Conservation (phyloP, 2,329 filamentous ascomycete species). For the Ophiostoma australiae region DNA sequence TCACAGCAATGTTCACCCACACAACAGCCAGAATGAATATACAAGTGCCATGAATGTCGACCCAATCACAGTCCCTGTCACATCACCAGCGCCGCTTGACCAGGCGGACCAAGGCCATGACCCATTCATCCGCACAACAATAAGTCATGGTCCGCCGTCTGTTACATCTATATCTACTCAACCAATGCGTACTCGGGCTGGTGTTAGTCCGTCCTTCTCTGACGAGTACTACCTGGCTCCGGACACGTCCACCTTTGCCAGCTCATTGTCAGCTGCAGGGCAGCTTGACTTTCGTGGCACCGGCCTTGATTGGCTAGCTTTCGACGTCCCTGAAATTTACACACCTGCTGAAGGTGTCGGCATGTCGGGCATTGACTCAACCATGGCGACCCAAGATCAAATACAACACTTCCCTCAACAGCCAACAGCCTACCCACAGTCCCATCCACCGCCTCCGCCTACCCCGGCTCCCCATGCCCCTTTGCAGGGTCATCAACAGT, state of each 20-base stretch:
- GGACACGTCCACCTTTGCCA: slow-evolving; percentile 20
- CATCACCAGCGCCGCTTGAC: background rate
- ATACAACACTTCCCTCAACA: background rate
- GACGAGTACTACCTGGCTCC: slow-evolving; percentile 21
- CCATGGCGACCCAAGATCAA: background rate
- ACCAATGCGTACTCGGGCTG: background rate
- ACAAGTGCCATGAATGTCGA: background rate
- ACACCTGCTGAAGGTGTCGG: background rate
- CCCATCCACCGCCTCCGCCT: background rate
- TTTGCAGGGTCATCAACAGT: background rate
- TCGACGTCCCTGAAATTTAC: slow-evolving; percentile 23
- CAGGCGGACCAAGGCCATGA: background rate
- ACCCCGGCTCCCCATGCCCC: background rate
- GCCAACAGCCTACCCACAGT: background rate
- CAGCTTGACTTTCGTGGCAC: slow-evolving; percentile 24
- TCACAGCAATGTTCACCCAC: background rate
- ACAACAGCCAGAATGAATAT: background rate
- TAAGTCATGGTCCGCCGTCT: background rate
- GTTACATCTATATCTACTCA: background rate
- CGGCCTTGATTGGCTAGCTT: slow-evolving; percentile 26
- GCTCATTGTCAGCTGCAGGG: slow-evolving; percentile 22
- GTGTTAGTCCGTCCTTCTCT: slow-evolving; percentile 20
- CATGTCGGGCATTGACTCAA: background rate
- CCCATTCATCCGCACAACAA: background rate
- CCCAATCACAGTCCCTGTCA: background rate